These are phyloP conservation scores for Phytophthora pseudosyringae DNA, from an alignment of 352 stramenopile species.

Conservation along the genomic window DNA sequence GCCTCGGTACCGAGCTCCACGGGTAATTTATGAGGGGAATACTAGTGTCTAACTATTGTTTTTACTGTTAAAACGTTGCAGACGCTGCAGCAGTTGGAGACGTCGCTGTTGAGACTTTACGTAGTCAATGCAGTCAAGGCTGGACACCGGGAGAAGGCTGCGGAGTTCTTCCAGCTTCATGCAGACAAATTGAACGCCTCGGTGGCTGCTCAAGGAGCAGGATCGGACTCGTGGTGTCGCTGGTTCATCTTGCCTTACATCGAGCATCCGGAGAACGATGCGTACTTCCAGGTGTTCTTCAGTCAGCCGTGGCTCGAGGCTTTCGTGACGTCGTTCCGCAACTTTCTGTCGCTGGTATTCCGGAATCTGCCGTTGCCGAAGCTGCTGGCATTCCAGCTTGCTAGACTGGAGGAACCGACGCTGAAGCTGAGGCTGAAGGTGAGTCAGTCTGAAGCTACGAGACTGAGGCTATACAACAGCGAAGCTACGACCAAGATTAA, in stretches of 20 bases:
- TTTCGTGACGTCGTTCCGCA: slow-evolving; percentile 78
- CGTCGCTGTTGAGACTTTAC: slow-evolving; percentile 73
- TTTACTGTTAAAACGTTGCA: slow-evolving; percentile 23
- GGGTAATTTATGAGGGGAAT: not conserved
- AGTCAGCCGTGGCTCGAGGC: slow-evolving; percentile 71
- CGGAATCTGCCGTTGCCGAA: slow-evolving; percentile 75
- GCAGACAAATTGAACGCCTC: slow-evolving; percentile 72
- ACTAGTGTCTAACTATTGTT: slow-evolving; percentile 3
- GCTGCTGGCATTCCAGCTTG: slow-evolving; percentile 78
- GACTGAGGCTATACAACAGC: slow-evolving; percentile 56
- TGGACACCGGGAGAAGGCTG: slow-evolving; percentile 68
- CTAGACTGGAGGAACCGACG: slow-evolving; percentile 68
- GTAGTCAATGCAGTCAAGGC: slow-evolving; percentile 81
- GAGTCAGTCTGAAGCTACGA: slow-evolving; percentile 75
- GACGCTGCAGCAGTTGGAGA: slow-evolving; percentile 73
- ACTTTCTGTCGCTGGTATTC: slow-evolving; percentile 84
- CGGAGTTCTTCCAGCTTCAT: slow-evolving; percentile 77
- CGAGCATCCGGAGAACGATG: slow-evolving; percentile 68
- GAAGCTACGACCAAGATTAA: slow-evolving; percentile 64
- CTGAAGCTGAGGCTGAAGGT: slow-evolving; percentile 73
- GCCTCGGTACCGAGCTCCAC: slow-evolving; percentile 42
- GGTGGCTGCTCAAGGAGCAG: slow-evolving; percentile 24
- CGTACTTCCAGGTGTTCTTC: slow-evolving; percentile 85
- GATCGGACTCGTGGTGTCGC: slow-evolving; percentile 65
- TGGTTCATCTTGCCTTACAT: slow-evolving; percentile 89